Conservation (phyloP, 805 yeast species). For the Wickerhamiella brachini region DNA sequence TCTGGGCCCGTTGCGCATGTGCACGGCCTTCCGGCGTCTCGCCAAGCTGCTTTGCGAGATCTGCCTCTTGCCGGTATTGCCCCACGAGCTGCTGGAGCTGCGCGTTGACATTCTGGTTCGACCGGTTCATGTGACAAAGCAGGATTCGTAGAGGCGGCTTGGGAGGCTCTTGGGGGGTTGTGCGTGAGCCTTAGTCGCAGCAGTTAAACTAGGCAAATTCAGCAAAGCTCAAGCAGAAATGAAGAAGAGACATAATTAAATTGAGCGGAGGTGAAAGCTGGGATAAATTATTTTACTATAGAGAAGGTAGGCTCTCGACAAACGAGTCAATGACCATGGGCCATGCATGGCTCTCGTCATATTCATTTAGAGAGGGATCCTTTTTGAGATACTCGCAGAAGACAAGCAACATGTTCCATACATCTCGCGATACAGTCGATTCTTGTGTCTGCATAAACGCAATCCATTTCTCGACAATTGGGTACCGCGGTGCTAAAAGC, state of each 20-base stretch:
- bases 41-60: conserved; percentile 17
- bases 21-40: conserved; percentile 22
- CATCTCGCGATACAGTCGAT: conserved; percentile 48
- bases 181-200: too few relatives aligned
- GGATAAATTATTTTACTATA: not conserved
- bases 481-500: conserved; percentile 34
- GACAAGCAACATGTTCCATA: conserved; percentile 72
- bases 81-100: conserved; percentile 20
- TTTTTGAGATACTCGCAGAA: conserved; percentile 37
- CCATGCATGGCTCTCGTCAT: conserved; percentile 83
- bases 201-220: too few relatives aligned
- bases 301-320: conserved; percentile 39
- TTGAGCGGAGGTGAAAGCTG: too few relatives aligned
- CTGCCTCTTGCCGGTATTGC: conserved; percentile 21
- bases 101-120: conserved; percentile 1
- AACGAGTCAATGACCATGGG: conserved; percentile 79
- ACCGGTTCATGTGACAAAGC: conserved; percentile 1
- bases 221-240: too few relatives aligned
- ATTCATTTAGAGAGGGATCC: conserved; percentile 42
- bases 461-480: conserved; percentile 35
- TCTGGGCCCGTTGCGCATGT: conserved; percentile 23
- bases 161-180: too few relatives aligned
- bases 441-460: conserved; percentile 31
- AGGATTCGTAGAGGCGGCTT: too few relatives aligned
- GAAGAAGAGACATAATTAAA: too few relatives aligned